Evolutionary conservation across 2,329 filamentous ascomycete genomes (phyloP).

Genomic region (Macrophomina pseudophaseolina): DNA sequence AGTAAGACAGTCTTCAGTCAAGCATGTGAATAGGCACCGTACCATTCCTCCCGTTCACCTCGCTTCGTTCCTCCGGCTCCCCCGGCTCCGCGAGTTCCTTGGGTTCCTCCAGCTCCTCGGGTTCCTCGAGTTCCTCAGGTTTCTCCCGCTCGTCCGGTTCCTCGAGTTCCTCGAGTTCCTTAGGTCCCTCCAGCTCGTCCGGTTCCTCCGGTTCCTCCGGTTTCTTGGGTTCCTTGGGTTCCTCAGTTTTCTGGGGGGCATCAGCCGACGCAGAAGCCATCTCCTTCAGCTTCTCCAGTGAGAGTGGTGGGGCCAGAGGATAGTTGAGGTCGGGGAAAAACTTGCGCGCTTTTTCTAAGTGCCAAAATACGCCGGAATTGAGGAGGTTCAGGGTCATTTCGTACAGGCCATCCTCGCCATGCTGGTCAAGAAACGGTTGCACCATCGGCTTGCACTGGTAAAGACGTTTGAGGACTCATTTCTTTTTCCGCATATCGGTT

Average conservation of each 20-base stretch:
- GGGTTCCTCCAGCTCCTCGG: no score
- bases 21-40: no score
- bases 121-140: no score
- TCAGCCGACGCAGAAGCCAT: background rate
- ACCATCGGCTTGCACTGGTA: background rate
- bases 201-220: no score
- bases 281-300: background rate
- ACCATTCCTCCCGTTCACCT: no score
- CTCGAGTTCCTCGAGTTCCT: no score
- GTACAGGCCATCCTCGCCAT: background rate
- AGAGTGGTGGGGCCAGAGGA: background rate
- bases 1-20: no score
- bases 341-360: background rate
- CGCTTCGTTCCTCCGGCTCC: no score
- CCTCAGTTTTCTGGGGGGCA: background rate
- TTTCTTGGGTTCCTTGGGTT: no score
- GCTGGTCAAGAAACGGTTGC: background rate
- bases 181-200: no score
- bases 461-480: background rate
- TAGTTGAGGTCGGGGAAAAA: background rate
- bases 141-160: no score
- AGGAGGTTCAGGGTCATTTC: background rate
- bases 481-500: background rate
- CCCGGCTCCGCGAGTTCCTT: no score
- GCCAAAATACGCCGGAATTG: background rate